phyloP scores from a whole-genome alignment of 768 basidiomycete genomes.

The Hygrophorus russula region DNA sequence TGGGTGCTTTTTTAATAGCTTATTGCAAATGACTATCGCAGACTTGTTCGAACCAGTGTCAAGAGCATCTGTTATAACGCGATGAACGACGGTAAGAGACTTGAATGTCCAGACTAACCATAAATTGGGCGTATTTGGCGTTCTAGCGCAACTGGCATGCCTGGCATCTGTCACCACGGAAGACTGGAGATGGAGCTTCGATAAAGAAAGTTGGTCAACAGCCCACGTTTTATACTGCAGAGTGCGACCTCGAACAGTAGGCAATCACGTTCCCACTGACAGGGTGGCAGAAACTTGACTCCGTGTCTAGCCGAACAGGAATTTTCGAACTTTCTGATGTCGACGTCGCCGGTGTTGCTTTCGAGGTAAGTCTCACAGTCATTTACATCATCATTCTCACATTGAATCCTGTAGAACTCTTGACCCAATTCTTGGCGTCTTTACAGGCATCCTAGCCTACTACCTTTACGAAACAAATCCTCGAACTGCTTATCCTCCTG shows the following conservation, averaged over 20 bases:
- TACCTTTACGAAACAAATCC: conserved; percentile 76
- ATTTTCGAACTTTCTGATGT: no score
- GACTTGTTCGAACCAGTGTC: conserved; percentile 83
- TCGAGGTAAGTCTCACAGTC: no score
- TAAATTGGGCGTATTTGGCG: conserved; percentile 83
- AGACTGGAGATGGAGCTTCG: not conserved
- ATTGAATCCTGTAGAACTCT: conserved; percentile 31
- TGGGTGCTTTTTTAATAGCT: conserved; percentile 78
- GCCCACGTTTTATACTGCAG: not conserved
- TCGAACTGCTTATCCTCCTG: conserved; percentile 47
- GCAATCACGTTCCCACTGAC: no score
- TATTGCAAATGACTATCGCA: conserved; percentile 77
- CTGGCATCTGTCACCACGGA: conserved; percentile 2
- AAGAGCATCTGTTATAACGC: conserved; percentile 50
- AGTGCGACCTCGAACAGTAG: no score
- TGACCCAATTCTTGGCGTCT: conserved; percentile 65
- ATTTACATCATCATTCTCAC: conserved; percentile 3
- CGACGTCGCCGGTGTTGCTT: no score
- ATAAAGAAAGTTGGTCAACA: not conserved
- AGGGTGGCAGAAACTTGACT: no score
- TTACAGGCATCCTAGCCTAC: conserved; percentile 71
- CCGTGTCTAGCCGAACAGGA: no score
- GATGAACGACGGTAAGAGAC: conserved; percentile 5
- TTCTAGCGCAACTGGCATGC: conserved; percentile 57
- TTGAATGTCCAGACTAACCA: conserved; percentile 32